These are phyloP conservation scores for Orychophragmus violaceus DNA, from an alignment of 345 rosid genomes.

Conservation along the genomic window DNA sequence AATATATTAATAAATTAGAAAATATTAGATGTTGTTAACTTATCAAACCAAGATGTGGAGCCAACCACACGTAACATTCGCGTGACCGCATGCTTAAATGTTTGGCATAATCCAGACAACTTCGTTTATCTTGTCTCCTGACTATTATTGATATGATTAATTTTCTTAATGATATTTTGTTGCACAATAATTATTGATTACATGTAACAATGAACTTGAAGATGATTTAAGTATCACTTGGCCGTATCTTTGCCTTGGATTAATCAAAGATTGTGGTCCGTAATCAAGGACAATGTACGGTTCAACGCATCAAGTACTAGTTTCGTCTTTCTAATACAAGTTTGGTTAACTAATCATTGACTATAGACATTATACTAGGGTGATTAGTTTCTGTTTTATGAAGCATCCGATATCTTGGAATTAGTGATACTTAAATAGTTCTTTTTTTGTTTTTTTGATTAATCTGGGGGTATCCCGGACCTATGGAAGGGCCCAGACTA, in stretches of 20 bases:
- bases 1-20: too few species aligned
- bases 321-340: constrained; percentile 2
- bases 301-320: constrained; percentile 29
- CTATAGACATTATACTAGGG: background rate
- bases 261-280: constrained; percentile 28
- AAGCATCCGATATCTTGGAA: constrained; percentile 31
- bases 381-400: constrained; percentile 21
- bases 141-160: background rate
- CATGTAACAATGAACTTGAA: constrained; percentile 23
- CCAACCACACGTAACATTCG: constrained; percentile 19
- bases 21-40: too few species aligned
- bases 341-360: constrained; percentile 27
- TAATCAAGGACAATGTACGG: constrained; percentile 19
- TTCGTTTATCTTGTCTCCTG: constrained; percentile 24
- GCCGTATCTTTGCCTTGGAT: constrained; percentile 31
- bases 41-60: constrained; percentile 1
- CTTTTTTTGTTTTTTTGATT: too few species aligned
- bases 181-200: background rate
- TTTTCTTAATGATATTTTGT: background rate
- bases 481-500: too few species aligned
- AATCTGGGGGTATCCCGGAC: too few species aligned
- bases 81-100: constrained; percentile 24
- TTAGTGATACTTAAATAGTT: too few species aligned
- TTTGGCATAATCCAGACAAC: constrained; percentile 28
- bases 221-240: constrained; percentile 1